A percentile compares a stretch with the other conserved stretches of the same genome.
Conservation (phyloP, 352 stramenopile genomes). For the Pythium volutum region DNA sequence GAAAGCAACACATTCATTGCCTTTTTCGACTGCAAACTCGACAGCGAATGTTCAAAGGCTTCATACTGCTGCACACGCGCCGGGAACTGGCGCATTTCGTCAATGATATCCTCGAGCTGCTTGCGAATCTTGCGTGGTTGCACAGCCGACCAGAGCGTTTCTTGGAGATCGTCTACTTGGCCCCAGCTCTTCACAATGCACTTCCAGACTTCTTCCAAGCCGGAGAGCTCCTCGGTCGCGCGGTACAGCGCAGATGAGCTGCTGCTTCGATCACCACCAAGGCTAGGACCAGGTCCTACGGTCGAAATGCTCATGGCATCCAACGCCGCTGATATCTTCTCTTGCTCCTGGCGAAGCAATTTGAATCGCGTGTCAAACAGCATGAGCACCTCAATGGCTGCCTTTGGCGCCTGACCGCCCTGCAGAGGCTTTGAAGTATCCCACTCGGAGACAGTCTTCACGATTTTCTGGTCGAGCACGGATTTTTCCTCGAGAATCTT, state of each 20-base stretch:
- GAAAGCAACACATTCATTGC: slow-evolving; percentile 92
- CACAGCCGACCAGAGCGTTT: slow-evolving; percentile 92
- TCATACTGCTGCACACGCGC: slow-evolving; percentile 98
- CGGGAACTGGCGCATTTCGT: slow-evolving; percentile 94
- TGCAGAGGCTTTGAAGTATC: slow-evolving; percentile 78
- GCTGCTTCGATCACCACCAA: slow-evolving; percentile 65
- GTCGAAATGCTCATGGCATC: slow-evolving; percentile 93
- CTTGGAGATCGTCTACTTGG: slow-evolving; percentile 90
- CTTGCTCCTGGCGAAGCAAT: slow-evolving; percentile 87
- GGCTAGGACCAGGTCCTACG: slow-evolving; percentile 40
- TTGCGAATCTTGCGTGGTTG: slow-evolving; percentile 95
- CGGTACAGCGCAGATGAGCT: slow-evolving; percentile 64
- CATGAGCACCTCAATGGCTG: slow-evolving; percentile 75
- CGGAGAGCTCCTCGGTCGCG: slow-evolving; percentile 90
- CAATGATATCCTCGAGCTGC: slow-evolving; percentile 95
- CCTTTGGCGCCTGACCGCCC: slow-evolving; percentile 64
- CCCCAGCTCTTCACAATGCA: slow-evolving; percentile 89
- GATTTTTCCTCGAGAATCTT: slow-evolving; percentile 97
- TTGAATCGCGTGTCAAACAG: slow-evolving; percentile 86
- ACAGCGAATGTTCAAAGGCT: slow-evolving; percentile 93
- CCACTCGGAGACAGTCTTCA: slow-evolving; percentile 74
- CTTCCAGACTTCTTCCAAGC: slow-evolving; percentile 98
- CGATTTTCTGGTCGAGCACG: slow-evolving; percentile 80
- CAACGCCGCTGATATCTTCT: slow-evolving; percentile 94
- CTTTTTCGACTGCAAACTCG: slow-evolving; percentile 93